Evolutionary conservation across 139 green algal species (phyloP).

Genomic region (Axilococcus clingmanii): DNA sequence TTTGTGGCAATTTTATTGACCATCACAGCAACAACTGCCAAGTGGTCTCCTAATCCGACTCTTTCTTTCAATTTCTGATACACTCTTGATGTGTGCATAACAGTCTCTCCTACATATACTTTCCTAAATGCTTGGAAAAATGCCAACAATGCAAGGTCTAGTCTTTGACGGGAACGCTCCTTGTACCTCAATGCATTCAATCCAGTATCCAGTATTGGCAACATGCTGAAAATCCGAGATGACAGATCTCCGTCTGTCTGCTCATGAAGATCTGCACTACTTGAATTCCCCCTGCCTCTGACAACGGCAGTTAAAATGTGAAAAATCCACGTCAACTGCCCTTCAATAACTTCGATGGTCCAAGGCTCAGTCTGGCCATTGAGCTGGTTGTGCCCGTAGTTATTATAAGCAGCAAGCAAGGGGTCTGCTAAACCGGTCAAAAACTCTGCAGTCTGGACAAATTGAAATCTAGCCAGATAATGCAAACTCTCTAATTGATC

Average conservation of each 20-base stretch:
- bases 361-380: slow-evolving; percentile 7
- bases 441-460: slow-evolving; percentile 65
- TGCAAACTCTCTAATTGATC: slow-evolving; percentile 91
- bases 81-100: slow-evolving; percentile 93
- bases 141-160: slow-evolving; percentile 81
- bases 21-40: slow-evolving; percentile 71
- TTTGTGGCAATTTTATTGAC: slow-evolving; percentile 87
- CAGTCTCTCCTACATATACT: slow-evolving; percentile 88
- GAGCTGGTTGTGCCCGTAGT: not conserved
- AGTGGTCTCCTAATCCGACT: slow-evolving; percentile 76
- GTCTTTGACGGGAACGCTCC: slow-evolving; percentile 66
- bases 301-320: slow-evolving; percentile 90
- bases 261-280: slow-evolving; percentile 55
- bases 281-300: slow-evolving; percentile 60
- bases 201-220: slow-evolving; percentile 61
- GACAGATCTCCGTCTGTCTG: slow-evolving; percentile 87
- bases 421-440: slow-evolving; percentile 68
- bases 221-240: slow-evolving; percentile 72
- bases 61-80: slow-evolving; percentile 73
- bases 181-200: slow-evolving; percentile 30
- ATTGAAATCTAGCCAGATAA: slow-evolving; percentile 91
- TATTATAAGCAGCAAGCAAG: slow-evolving; percentile 46
- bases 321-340: slow-evolving; percentile 95
- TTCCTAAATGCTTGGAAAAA: slow-evolving; percentile 97
- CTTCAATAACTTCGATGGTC: slow-evolving; percentile 77